These are phyloP conservation scores for Pseudocercospora fijiensis DNA, from an alignment of 2,329 filamentous ascomycete genomes.

Conservation along the genomic window DNA sequence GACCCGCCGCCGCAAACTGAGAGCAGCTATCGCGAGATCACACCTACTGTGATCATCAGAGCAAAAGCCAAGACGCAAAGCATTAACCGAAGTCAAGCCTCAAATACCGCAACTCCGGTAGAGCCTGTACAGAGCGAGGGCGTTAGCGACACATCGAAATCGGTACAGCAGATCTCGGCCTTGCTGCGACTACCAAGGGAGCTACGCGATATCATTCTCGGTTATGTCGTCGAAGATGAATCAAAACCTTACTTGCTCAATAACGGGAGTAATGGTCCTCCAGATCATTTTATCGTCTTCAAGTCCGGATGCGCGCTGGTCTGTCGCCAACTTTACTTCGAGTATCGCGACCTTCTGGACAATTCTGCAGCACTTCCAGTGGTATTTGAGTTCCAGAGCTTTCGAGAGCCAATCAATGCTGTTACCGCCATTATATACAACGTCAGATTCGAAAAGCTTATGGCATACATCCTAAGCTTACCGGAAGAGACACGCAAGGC, in stretches of 20 bases:
- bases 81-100: too few relatives aligned
- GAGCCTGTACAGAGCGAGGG: not conserved
- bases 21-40: not conserved
- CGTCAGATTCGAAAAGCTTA: not conserved
- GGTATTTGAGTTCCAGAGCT: not conserved
- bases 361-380: not conserved
- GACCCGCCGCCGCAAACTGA: not conserved
- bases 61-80: not conserved
- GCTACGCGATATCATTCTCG: constrained; percentile 15
- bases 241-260: not conserved
- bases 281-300: not conserved
- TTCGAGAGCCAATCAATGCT: not conserved
- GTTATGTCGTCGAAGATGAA: not conserved
- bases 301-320: not conserved
- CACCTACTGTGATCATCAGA: not conserved
- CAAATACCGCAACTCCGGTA: too few relatives aligned
- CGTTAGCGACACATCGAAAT: not conserved
- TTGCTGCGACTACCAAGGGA: constrained; percentile 14
- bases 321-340: not conserved
- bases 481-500: not conserved
- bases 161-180: not conserved
- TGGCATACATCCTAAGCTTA: not conserved
- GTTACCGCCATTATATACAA: not conserved
- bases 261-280: not conserved
- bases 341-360: not conserved